These are phyloP conservation scores for Meyerozyma athensensis DNA, from an alignment of 1,139 yeast genomes.

Conservation along the genomic window DNA sequence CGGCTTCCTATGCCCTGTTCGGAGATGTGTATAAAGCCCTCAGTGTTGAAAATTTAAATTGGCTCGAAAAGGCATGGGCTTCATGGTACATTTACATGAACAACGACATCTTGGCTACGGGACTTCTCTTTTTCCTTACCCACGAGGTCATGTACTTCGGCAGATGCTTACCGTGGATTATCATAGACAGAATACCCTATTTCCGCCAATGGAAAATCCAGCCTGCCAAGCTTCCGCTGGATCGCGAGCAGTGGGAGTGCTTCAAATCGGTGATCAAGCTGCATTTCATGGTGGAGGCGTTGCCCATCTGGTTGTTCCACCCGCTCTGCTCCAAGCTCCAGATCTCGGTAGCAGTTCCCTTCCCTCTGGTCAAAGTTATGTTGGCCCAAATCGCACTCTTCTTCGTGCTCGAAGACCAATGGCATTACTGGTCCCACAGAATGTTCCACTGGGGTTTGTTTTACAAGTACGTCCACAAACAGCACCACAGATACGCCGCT, in stretches of 20 bases:
- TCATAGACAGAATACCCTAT: constrained; percentile 39
- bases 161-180: constrained; percentile 43
- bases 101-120: constrained; percentile 44
- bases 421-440: constrained; percentile 48
- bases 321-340: constrained; percentile 39
- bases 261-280: constrained; percentile 40
- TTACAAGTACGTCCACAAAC: constrained; percentile 45
- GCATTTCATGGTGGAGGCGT: constrained; percentile 42
- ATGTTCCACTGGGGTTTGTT: constrained; percentile 43
- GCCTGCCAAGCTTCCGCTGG: constrained; percentile 37
- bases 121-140: constrained; percentile 36
- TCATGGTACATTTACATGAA: constrained; percentile 39
- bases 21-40: constrained; percentile 4
- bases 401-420: constrained; percentile 41
- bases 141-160: constrained; percentile 45
- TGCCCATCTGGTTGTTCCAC: constrained; percentile 48
- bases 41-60: constrained; percentile 15
- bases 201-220: constrained; percentile 42
- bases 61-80: constrained; percentile 39
- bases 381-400: constrained; percentile 32
- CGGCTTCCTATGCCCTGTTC: not conserved
- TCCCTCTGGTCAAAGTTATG: constrained; percentile 30
- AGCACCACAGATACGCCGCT: constrained; percentile 47
- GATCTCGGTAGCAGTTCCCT: constrained; percentile 35
- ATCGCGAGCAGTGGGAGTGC: constrained; percentile 46